A percentile compares a stretch with the other conserved stretches of the same genome.
These are phyloP conservation scores for Stephania yunnanensis DNA, from an alignment of 164 flowering plant genomes.

Conservation along the genomic window DNA sequence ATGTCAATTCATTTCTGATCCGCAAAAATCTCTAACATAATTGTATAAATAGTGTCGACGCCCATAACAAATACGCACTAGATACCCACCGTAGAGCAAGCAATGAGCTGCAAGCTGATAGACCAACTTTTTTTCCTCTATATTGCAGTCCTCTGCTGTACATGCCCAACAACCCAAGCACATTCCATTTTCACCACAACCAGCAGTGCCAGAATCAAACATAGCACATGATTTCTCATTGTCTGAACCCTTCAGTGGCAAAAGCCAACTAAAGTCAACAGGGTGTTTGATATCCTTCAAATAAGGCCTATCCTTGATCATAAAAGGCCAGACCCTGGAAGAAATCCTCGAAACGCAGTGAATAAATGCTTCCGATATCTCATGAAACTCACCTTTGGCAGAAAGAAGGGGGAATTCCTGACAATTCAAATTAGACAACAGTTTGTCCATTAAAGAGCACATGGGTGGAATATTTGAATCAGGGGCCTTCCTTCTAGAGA, in stretches of 20 bases:
- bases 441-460: conserved; percentile 27
- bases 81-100: conserved; percentile 42
- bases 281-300: conserved; percentile 33
- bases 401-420: conserved; percentile 7
- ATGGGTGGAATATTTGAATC: conserved; percentile 6
- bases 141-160: conserved; percentile 10
- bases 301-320: conserved; percentile 23
- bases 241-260: background rate
- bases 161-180: conserved; percentile 4
- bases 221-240: background rate
- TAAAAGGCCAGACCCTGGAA: conserved; percentile 35
- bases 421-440: conserved; percentile 5
- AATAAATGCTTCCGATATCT: conserved; percentile 25
- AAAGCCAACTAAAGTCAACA: conserved; percentile 42
- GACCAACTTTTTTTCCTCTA: conserved; percentile 16
- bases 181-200: conserved; percentile 3
- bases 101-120: conserved; percentile 45
- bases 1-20: background rate
- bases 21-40: conserved; percentile 13
- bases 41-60: conserved; percentile 15
- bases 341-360: conserved; percentile 28
- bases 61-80: conserved; percentile 47
- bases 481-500: background rate
- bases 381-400: conserved; percentile 21
- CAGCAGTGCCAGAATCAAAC: background rate